These are phyloP conservation scores for Pseudogymnoascus sp. DNA, from an alignment of 2,329 filamentous ascomycete genomes.

Conservation along the genomic window DNA sequence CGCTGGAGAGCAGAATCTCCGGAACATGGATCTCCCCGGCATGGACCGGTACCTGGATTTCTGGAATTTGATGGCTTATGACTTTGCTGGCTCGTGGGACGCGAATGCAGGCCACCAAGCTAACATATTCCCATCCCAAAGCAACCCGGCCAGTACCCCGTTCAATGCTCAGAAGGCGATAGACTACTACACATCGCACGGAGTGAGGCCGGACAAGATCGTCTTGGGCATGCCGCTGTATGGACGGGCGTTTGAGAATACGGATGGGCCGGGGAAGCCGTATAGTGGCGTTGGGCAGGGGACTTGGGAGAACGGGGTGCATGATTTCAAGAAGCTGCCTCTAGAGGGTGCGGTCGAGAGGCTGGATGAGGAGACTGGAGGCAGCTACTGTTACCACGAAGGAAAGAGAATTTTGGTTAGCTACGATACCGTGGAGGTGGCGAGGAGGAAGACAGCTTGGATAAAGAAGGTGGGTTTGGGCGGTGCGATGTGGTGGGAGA, in stretches of 20 bases:
- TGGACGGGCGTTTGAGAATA: conserved; percentile 74
- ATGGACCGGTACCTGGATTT: conserved; percentile 64
- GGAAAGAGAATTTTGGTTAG: conserved; percentile 59
- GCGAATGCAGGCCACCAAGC: conserved; percentile 64
- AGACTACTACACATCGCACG: conserved; percentile 56
- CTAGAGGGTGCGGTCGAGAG: conserved; percentile 55
- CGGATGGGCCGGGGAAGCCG: conserved; percentile 60
- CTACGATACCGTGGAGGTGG: conserved; percentile 67
- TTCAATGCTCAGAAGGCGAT: conserved; percentile 70
- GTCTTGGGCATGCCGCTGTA: conserved; percentile 90
- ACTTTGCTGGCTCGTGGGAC: conserved; percentile 81
- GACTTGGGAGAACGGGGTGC: conserved; percentile 76
- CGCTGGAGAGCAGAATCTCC: conserved; percentile 53
- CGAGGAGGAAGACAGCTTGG: conserved; percentile 61
- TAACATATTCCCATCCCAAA: conserved; percentile 57
- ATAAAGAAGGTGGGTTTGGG: conserved; percentile 61
- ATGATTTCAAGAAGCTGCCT: conserved; percentile 83
- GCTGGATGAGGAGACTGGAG: conserved; percentile 54
- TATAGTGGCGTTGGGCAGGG: conserved; percentile 70
- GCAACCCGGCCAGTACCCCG: conserved; percentile 59
- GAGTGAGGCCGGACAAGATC: conserved; percentile 62
- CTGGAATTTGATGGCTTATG: conserved; percentile 83
- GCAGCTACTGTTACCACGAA: conserved; percentile 70
- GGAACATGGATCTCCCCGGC: conserved; percentile 50
- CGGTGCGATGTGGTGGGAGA: conserved; percentile 98